Percentiles rank a stretch among this genome's conserved stretches.
Evolutionary conservation across 257 asterid species (phyloP).

Genomic region (Mentha longifolia): DNA sequence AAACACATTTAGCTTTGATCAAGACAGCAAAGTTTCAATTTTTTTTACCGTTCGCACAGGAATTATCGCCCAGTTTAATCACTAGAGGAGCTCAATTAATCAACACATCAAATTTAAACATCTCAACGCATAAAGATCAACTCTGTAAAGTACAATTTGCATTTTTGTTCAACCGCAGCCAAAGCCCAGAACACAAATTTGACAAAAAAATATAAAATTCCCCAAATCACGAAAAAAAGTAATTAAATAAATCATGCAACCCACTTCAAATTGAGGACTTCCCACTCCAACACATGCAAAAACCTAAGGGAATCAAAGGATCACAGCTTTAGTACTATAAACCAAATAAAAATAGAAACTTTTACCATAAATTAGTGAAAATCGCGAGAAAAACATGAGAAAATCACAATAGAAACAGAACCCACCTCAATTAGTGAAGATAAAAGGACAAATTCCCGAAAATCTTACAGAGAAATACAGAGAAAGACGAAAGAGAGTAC

Average conservation of each 20-base stretch:
- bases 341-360: conserved; percentile 33
- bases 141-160: conserved; percentile 14
- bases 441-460: conserved; percentile 18
- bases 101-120: conserved; percentile 3
- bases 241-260: conserved; percentile 10
- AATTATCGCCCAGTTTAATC: conserved; percentile 3
- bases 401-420: conserved; percentile 33
- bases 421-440: conserved; percentile 47
- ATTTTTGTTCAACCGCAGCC: conserved; percentile 30
- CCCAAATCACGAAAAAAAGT: conserved; percentile 35
- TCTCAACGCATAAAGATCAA: conserved; percentile 22
- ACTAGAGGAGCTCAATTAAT: conserved; percentile 15
- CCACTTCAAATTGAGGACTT: conserved; percentile 36
- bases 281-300: conserved; percentile 39
- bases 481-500: conserved; percentile 39
- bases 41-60: neutral
- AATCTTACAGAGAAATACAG: conserved; percentile 15
- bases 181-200: conserved; percentile 7
- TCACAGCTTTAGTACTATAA: conserved; percentile 35
- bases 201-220: conserved; percentile 22
- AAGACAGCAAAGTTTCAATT: conserved; percentile 1
- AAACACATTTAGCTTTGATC: conserved; percentile 35
- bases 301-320: conserved; percentile 33
- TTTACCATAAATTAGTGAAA: conserved; percentile 21
- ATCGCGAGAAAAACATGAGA: conserved; percentile 3